phyloP scores from a whole-genome alignment of 2,329 filamentous ascomycete species.

The Clarireedia monteithiana region DNA sequence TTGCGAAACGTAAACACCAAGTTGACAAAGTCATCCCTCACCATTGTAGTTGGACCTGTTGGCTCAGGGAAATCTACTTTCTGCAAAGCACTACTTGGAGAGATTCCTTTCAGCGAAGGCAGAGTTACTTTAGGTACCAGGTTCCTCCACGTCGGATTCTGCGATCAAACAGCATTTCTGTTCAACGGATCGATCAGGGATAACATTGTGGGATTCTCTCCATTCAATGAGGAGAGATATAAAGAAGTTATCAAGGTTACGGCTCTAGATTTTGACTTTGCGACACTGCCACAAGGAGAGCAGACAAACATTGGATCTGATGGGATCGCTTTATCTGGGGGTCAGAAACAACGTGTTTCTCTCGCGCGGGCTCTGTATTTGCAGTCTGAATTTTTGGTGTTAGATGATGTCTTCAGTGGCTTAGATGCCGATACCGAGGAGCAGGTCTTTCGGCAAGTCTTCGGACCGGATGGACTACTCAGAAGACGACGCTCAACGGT shows the following conservation, averaged over 20 bases:
- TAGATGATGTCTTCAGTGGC: slow-evolving; percentile 21
- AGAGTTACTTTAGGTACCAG: slow-evolving; percentile 14
- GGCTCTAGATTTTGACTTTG: slow-evolving; percentile 19
- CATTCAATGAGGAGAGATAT: slow-evolving; percentile 23
- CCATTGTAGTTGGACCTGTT: slow-evolving; percentile 24
- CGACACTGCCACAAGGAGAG: slow-evolving; percentile 15
- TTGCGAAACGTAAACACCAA: slow-evolving; percentile 14
- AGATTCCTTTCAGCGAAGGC: slow-evolving; percentile 27
- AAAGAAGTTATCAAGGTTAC: slow-evolving; percentile 18
- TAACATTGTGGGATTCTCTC: slow-evolving; percentile 31
- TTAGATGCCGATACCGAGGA: slow-evolving; percentile 14
- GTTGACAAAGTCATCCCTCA: slow-evolving; percentile 18
- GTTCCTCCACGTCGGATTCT: slow-evolving; percentile 30
- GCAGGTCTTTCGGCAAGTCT: slow-evolving; percentile 1
- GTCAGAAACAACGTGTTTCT: slow-evolving; percentile 21
- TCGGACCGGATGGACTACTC: slow-evolving; percentile 2
- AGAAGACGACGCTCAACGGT: neutral
- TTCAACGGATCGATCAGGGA: slow-evolving; percentile 33
- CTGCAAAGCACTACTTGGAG: slow-evolving; percentile 30
- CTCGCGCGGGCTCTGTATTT: slow-evolving; percentile 14
- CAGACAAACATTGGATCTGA: slow-evolving; percentile 18
- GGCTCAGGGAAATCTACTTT: slow-evolving; percentile 31
- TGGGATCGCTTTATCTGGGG: slow-evolving; percentile 12
- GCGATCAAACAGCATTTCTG: slow-evolving; percentile 37
- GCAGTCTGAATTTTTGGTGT: slow-evolving; percentile 5